Evolutionary conservation across 2,329 filamentous ascomycete species (phyloP).

Genomic region (Ascocoryne sarcoides): DNA sequence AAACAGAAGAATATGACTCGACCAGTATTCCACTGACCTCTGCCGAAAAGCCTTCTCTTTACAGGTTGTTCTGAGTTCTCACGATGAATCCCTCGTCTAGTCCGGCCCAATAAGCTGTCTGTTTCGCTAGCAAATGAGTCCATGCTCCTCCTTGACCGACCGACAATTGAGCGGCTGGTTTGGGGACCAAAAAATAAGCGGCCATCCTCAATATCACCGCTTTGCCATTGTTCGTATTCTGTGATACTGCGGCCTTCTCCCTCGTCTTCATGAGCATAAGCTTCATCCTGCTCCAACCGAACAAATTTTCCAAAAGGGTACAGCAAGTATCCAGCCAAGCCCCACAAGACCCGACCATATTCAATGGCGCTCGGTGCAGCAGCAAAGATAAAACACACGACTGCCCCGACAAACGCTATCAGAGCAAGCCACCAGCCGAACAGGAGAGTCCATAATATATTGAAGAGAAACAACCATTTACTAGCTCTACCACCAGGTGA

Average conservation of each 20-base stretch:
- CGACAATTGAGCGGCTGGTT: constrained; percentile 67
- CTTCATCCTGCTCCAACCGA: constrained; percentile 84
- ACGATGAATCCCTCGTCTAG: constrained; percentile 41
- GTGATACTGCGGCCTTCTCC: constrained; percentile 95
- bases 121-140: constrained; percentile 76
- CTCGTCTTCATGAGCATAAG: constrained; percentile 87
- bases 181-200: constrained; percentile 87
- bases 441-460: constrained; percentile 78
- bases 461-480: constrained; percentile 78
- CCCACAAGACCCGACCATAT: constrained; percentile 79
- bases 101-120: constrained; percentile 73
- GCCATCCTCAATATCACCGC: constrained; percentile 89
- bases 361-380: constrained; percentile 72
- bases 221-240: constrained; percentile 99
- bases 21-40: constrained; percentile 91
- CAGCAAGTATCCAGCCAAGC: constrained; percentile 76
- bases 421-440: constrained; percentile 96
- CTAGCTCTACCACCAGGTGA: constrained; percentile 81
- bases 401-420: constrained; percentile 63
- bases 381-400: constrained; percentile 71
- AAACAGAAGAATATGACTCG: constrained; percentile 92
- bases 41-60: constrained; percentile 85
- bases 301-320: constrained; percentile 98
- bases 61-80: constrained; percentile 37
- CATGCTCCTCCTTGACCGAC: constrained; percentile 77